A percentile compares a stretch with the other conserved stretches of the same genome.
These are phyloP conservation scores for Cladophialophora chaetospira DNA, from an alignment of 2,329 filamentous ascomycete genomes.

Conservation along the genomic window DNA sequence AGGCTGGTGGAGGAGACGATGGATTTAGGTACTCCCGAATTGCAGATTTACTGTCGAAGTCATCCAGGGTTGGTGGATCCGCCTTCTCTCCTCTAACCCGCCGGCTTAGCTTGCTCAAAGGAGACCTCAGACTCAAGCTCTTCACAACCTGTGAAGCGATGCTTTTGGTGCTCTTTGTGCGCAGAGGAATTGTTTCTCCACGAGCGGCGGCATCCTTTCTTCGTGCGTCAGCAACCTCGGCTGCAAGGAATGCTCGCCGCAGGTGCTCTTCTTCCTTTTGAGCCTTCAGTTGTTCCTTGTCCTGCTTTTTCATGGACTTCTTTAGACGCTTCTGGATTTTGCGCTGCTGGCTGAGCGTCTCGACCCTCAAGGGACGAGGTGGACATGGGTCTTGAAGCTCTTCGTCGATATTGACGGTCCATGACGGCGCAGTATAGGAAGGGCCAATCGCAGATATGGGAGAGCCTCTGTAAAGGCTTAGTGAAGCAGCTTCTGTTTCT, in stretches of 20 bases:
- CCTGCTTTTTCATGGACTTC: constrained; percentile 26
- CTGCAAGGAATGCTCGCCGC: constrained; percentile 14
- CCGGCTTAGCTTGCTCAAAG: constrained; percentile 19
- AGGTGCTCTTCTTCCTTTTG: constrained; percentile 23
- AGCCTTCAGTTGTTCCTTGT: constrained; percentile 18
- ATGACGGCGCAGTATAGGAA: constrained; percentile 8
- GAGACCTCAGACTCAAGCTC: constrained; percentile 20
- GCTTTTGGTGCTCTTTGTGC: constrained; percentile 21
- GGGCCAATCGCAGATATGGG: constrained; percentile 27
- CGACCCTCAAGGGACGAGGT: constrained; percentile 15
- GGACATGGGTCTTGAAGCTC: constrained; percentile 22
- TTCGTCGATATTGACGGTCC: constrained; percentile 8
- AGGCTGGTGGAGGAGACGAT: constrained; percentile 3
- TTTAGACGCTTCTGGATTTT: constrained; percentile 25
- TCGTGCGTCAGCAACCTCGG: constrained; percentile 17
- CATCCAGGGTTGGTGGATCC: constrained; percentile 25
- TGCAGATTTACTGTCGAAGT: constrained; percentile 29
- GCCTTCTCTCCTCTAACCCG: constrained; percentile 11
- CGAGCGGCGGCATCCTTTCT: constrained; percentile 10
- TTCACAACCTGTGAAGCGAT: constrained; percentile 29
- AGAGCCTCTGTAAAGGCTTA: constrained; percentile 25
- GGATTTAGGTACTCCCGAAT: constrained; percentile 26
- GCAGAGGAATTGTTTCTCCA: constrained; percentile 15
- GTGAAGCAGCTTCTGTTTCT: constrained; percentile 23
- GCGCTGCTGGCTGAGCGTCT: constrained; percentile 24